phyloP scores from a whole-genome alignment of 768 basidiomycete genomes.

The Tulasnella sp. region DNA sequence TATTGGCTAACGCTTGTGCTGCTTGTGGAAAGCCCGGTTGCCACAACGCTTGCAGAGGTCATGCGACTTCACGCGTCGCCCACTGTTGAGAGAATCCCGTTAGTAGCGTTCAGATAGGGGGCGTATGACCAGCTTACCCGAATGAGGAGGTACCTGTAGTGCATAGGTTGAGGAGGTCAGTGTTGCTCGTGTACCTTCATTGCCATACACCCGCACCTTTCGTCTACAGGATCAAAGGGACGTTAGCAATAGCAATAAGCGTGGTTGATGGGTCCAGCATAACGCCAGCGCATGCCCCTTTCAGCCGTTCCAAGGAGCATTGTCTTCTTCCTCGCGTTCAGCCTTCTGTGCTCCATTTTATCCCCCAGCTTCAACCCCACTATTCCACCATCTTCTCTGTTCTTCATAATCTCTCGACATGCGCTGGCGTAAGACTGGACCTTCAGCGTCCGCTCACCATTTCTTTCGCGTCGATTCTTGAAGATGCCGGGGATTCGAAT shows the following conservation, averaged over 20 bases:
- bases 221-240: conserved; percentile 41
- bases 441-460: neutral
- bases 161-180: conserved; percentile 23
- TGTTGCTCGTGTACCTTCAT: conserved; percentile 18
- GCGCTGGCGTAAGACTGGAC: neutral
- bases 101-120: conserved; percentile 4
- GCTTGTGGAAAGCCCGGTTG: conserved; percentile 90
- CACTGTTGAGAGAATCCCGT: conserved; percentile 41
- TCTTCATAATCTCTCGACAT: too few relatives aligned
- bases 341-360: neutral
- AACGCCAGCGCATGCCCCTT: neutral
- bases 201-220: conserved; percentile 54
- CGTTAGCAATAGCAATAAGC: conserved; percentile 17
- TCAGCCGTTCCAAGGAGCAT: neutral
- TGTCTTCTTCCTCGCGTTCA: too few relatives aligned
- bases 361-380: neutral
- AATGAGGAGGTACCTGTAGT: conserved; percentile 91
- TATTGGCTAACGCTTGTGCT: conserved; percentile 78
- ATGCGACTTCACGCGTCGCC: conserved; percentile 94
- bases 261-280: neutral
- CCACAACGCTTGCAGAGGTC: conserved; percentile 97
- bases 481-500: neutral
- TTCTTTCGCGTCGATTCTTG: neutral
- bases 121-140: conserved; percentile 47
- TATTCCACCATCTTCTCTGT: neutral